These are phyloP conservation scores for Aspergillus versicolor DNA, from an alignment of 2,329 filamentous ascomycete species.

Conservation along the genomic window DNA sequence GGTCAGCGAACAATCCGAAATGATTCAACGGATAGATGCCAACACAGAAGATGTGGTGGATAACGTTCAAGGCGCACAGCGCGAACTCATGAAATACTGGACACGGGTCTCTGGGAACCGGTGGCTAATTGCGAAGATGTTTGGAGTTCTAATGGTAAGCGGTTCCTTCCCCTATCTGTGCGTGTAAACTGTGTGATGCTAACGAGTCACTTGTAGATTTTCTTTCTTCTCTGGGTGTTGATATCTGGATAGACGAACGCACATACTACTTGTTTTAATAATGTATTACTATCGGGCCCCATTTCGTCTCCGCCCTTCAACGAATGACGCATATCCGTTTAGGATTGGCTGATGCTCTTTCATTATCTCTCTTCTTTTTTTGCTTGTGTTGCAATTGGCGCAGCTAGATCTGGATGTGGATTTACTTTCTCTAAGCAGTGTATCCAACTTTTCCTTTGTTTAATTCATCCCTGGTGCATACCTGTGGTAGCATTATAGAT, in stretches of 20 bases:
- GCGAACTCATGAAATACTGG: conserved; percentile 97
- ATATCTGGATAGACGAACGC: conserved; percentile 46
- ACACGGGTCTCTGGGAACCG: conserved; percentile 88
- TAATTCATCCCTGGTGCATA: not conserved
- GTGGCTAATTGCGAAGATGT: conserved; percentile 85
- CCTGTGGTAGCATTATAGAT: not conserved
- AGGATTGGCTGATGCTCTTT: conserved; percentile 15
- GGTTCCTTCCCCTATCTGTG: not conserved
- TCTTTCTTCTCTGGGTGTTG: conserved; percentile 75
- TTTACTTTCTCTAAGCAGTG: conserved; percentile 6
- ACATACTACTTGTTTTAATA: conserved; percentile 20
- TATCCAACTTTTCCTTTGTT: not conserved
- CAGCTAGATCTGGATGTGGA: conserved; percentile 23
- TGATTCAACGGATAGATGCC: conserved; percentile 95
- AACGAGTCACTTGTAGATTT: conserved; percentile 54
- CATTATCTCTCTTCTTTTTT: conserved; percentile 9
- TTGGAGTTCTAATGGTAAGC: conserved; percentile 74
- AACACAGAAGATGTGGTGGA: conserved; percentile 98
- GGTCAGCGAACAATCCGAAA: conserved; percentile 96
- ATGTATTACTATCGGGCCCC: conserved; percentile 34
- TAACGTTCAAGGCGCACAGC: conserved; percentile 94
- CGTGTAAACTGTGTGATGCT: not conserved
- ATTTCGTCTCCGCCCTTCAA: conserved; percentile 15
- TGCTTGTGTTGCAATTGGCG: conserved; percentile 11
- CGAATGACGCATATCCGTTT: conserved; percentile 18